Conservation (phyloP, 177 flowering plant genomes). For the Vitis hybrid region DNA sequence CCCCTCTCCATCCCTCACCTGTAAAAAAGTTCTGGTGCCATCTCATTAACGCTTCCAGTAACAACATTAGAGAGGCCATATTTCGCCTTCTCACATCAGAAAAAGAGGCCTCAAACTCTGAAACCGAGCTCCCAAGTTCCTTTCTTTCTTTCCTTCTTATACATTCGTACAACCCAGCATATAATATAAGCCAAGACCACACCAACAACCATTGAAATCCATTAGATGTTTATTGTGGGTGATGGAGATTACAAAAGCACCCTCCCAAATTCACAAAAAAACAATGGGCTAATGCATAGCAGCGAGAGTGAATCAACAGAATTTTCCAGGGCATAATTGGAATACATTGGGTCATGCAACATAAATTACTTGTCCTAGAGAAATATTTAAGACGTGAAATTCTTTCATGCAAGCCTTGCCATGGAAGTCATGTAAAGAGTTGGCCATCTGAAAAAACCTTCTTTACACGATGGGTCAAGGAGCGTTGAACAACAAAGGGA, state of each 20-base stretch:
- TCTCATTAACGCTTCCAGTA: slow-evolving; percentile 32
- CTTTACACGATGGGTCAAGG: slow-evolving; percentile 9
- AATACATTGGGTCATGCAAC: slow-evolving; percentile 1
- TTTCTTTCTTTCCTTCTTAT: not conserved
- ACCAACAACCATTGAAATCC: too few species aligned
- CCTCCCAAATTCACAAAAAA: too few species aligned
- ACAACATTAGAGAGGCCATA: slow-evolving; percentile 41
- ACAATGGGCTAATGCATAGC: too few species aligned
- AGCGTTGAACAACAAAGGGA: slow-evolving; percentile 11
- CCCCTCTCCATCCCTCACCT: not conserved
- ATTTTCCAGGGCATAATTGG: not conserved
- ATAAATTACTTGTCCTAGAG: not conserved
- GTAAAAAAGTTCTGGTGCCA: not conserved
- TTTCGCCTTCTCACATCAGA: not conserved
- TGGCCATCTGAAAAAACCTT: slow-evolving; percentile 15
- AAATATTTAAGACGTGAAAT: slow-evolving; percentile 2
- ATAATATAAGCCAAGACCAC: too few species aligned
- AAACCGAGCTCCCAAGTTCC: not conserved
- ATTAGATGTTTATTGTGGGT: too few species aligned
- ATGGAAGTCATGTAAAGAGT: slow-evolving; percentile 5
- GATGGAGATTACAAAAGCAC: too few species aligned
- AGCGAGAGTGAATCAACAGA: too few species aligned
- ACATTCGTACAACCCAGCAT: not conserved
- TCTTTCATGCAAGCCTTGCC: slow-evolving; percentile 18
- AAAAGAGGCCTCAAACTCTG: not conserved